Evolutionary conservation across 768 basidiomycete genomes (phyloP).

Genomic region (Russula sp.): DNA sequence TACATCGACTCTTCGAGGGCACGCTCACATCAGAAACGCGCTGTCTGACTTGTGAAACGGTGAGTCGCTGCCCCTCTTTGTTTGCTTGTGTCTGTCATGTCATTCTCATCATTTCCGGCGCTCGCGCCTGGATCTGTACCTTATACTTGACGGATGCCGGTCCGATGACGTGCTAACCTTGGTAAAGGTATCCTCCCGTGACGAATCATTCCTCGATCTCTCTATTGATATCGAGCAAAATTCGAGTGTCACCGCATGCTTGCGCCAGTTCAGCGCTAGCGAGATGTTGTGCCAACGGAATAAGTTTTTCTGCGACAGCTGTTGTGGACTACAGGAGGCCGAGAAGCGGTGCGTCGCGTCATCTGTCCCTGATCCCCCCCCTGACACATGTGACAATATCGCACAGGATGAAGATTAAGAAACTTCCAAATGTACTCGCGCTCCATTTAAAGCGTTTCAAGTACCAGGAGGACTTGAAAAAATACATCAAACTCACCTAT

Average conservation of each 20-base stretch:
- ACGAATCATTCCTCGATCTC: slow-evolving; percentile 96
- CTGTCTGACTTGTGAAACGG: slow-evolving; percentile 96
- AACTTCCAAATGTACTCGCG: slow-evolving; percentile 89
- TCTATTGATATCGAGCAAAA: slow-evolving; percentile 99
- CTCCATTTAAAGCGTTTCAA: slow-evolving; percentile 98
- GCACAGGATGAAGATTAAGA: slow-evolving; percentile 96
- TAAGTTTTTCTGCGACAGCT: slow-evolving; percentile 97
- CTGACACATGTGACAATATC: not conserved
- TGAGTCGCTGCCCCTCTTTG: slow-evolving; percentile 30
- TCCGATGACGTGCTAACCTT: slow-evolving; percentile 28
- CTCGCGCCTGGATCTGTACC: slow-evolving; percentile 1
- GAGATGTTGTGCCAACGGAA: slow-evolving; percentile 98
- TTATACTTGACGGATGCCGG: not conserved
- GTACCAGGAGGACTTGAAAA: slow-evolving; percentile 86
- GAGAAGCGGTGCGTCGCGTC: slow-evolving; percentile 74
- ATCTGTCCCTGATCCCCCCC: slow-evolving; percentile 12
- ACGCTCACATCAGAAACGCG: slow-evolving; percentile 93
- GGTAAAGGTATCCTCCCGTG: slow-evolving; percentile 50
- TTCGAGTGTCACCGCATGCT: slow-evolving; percentile 91
- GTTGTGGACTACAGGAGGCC: slow-evolving; percentile 95
- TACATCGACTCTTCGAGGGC: slow-evolving; percentile 92
- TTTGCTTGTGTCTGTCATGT: not conserved
- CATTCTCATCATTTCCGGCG: not conserved
- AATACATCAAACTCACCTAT: slow-evolving; percentile 92
- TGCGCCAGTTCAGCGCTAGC: slow-evolving; percentile 93